Percentiles rank a stretch among this genome's conserved stretches.
phyloP scores from a whole-genome alignment of 768 basidiomycete genomes.

The Phallus indusiatus region DNA sequence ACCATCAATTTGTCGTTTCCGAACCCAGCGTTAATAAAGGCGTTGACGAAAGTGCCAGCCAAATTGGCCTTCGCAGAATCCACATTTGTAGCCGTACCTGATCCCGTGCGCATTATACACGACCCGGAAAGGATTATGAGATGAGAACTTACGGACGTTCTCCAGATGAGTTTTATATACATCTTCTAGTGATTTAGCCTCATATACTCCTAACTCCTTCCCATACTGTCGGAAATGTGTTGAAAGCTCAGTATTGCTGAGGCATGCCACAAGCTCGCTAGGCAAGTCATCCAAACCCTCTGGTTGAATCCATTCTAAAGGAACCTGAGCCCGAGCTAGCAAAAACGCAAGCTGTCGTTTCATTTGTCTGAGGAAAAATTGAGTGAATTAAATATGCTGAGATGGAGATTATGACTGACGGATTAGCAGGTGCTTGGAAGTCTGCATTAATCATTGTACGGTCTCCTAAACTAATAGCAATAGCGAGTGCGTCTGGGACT shows the following conservation, averaged over 20 bases:
- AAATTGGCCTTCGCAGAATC: constrained; percentile 93
- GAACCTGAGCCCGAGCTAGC: constrained; percentile 86
- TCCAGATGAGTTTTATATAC: constrained; percentile 97
- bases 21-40: constrained; percentile 97
- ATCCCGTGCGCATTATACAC: constrained; percentile 26
- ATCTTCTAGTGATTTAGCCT: constrained; percentile 89
- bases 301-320: constrained; percentile 78
- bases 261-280: constrained; percentile 75
- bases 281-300: constrained; percentile 51
- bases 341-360: constrained; percentile 91
- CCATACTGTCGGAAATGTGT: constrained; percentile 83
- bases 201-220: constrained; percentile 83
- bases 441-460: constrained; percentile 73
- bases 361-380: constrained; percentile 52
- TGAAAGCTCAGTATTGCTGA: constrained; percentile 81
- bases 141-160: constrained; percentile 55
- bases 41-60: constrained; percentile 96
- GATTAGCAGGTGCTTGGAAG: constrained; percentile 84
- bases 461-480: constrained; percentile 81
- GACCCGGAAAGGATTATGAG: background rate
- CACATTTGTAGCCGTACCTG: constrained; percentile 61
- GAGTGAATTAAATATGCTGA: background rate
- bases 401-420: constrained; percentile 36
- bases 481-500: constrained; percentile 83
- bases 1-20: constrained; percentile 99